Evolutionary conservation across 1,284 basidiomycete species (phyloP).

Genomic region (Trichosporon coremiiforme): DNA sequence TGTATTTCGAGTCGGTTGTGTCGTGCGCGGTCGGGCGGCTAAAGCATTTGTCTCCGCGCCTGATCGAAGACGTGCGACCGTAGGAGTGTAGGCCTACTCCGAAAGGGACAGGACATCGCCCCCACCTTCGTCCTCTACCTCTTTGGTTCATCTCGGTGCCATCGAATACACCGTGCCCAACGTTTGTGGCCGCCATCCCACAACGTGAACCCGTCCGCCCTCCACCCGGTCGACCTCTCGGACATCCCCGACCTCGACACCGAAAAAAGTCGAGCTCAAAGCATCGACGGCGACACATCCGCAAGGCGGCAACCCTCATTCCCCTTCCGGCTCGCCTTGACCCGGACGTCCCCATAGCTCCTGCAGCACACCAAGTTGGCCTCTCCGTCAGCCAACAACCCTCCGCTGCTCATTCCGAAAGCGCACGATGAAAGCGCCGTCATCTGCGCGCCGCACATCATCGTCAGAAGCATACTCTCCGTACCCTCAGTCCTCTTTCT

Average conservation of each 20-base stretch:
- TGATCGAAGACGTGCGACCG: background rate
- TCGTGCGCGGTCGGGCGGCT: background rate
- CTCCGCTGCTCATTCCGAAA: background rate
- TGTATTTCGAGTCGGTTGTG: slow-evolving; percentile 6
- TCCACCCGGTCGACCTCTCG: slow-evolving; percentile 9
- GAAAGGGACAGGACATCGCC: slow-evolving; percentile 5
- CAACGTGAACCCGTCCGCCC: slow-evolving; percentile 18
- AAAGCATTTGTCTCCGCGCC: slow-evolving; percentile 13
- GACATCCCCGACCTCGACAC: slow-evolving; percentile 15
- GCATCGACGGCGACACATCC: slow-evolving; percentile 16
- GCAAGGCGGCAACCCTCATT: background rate
- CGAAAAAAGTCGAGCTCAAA: slow-evolving; percentile 10
- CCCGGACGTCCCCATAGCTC: slow-evolving; percentile 5
- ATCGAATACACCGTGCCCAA: slow-evolving; percentile 12
- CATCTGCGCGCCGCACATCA: slow-evolving; percentile 31
- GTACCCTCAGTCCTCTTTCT: slow-evolving; percentile 35
- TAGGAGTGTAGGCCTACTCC: slow-evolving; percentile 19
- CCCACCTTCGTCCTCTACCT: slow-evolving; percentile 17
- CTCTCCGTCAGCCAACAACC: slow-evolving; percentile 15
- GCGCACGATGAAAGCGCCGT: slow-evolving; percentile 39
- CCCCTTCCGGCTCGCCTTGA: slow-evolving; percentile 10
- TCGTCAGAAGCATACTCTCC: slow-evolving; percentile 31
- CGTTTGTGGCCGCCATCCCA: slow-evolving; percentile 24
- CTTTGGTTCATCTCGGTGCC: slow-evolving; percentile 14
- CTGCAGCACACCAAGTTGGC: slow-evolving; percentile 3